A percentile compares a stretch with the other conserved stretches of the same genome.
These are phyloP conservation scores for Russula sp. DNA, from an alignment of 768 basidiomycete genomes.

Conservation along the genomic window DNA sequence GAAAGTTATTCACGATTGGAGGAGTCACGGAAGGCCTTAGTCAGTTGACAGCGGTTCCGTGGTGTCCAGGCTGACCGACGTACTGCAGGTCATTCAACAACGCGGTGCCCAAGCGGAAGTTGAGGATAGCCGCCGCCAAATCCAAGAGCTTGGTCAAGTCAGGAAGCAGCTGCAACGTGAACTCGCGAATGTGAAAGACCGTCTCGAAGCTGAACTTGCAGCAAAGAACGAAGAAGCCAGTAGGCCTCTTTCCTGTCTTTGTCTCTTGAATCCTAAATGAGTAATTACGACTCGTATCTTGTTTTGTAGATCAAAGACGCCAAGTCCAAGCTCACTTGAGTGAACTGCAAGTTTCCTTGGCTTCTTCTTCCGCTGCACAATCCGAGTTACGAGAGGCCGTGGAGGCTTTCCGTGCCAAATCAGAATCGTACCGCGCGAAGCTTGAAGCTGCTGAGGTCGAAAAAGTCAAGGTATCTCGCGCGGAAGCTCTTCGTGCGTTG, in stretches of 20 bases:
- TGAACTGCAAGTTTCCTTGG: slow-evolving; percentile 53
- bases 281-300: neutral
- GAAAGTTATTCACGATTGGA: slow-evolving; percentile 57
- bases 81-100: slow-evolving; percentile 54
- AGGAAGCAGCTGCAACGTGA: slow-evolving; percentile 56
- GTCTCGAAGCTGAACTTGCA: slow-evolving; percentile 43
- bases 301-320: slow-evolving; percentile 44
- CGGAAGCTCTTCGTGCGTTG: slow-evolving; percentile 52
- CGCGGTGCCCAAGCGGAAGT: slow-evolving; percentile 56
- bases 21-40: slow-evolving; percentile 63
- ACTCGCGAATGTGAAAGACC: slow-evolving; percentile 44
- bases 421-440: slow-evolving; percentile 47
- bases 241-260: slow-evolving; percentile 26
- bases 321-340: slow-evolving; percentile 53
- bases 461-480: slow-evolving; percentile 54
- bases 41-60: slow-evolving; percentile 29
- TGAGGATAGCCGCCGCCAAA: slow-evolving; percentile 54
- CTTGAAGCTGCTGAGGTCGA: slow-evolving; percentile 66
- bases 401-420: slow-evolving; percentile 58
- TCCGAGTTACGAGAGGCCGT: slow-evolving; percentile 61
- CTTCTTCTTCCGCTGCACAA: slow-evolving; percentile 52
- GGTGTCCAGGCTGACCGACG: neutral
- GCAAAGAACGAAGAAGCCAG: slow-evolving; percentile 54
- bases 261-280: neutral
- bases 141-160: slow-evolving; percentile 47